These are phyloP conservation scores for Colletotrichum siamense DNA, from an alignment of 2,329 filamentous ascomycete genomes.

Conservation along the genomic window DNA sequence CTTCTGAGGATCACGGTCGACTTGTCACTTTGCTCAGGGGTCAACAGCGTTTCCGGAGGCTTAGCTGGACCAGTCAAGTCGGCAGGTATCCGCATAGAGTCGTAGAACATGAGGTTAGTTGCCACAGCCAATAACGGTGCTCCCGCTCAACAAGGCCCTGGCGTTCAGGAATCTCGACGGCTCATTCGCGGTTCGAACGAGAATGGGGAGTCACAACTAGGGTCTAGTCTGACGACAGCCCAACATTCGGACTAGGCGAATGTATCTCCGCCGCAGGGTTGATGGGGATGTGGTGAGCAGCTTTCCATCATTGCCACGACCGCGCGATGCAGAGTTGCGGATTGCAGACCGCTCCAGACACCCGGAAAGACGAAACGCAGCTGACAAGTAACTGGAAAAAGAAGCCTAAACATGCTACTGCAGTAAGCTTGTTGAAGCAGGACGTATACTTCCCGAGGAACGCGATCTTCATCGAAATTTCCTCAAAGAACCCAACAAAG, in stretches of 20 bases:
- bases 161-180: background rate
- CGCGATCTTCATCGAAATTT: slow-evolving; percentile 1
- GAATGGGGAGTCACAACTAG: background rate
- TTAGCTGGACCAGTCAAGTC: background rate
- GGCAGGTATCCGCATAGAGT: background rate
- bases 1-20: background rate
- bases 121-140: background rate
- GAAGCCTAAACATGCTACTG: background rate
- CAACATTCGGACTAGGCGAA: background rate
- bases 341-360: background rate
- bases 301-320: background rate
- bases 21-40: background rate
- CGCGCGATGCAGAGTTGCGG: background rate
- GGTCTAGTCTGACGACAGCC: background rate
- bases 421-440: background rate
- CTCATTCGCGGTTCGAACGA: slow-evolving; percentile 1
- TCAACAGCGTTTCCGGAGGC: background rate
- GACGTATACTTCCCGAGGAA: background rate
- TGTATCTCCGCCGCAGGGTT: background rate
- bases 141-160: background rate
- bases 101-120: background rate
- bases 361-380: background rate
- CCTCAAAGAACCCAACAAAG: background rate
- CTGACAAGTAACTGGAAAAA: background rate
- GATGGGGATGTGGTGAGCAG: background rate